Evolutionary conservation across 2,329 filamentous ascomycete genomes (phyloP).

Genomic region (Curvularia eragrostidis): DNA sequence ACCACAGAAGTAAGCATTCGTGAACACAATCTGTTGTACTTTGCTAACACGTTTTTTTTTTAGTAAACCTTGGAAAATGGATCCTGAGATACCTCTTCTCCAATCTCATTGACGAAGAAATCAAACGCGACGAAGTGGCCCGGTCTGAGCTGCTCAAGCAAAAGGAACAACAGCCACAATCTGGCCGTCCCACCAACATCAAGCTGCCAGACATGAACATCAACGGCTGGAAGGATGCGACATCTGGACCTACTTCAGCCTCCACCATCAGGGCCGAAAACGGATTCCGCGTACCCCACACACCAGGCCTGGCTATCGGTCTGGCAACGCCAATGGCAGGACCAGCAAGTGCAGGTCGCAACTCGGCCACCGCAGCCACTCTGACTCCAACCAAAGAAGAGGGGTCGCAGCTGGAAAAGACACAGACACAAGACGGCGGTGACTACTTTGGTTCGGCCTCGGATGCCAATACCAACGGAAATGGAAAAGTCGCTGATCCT

Average conservation of each 20-base stretch:
- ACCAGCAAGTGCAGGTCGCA: conserved; percentile 47
- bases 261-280: conserved; percentile 64
- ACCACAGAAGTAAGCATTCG: conserved; percentile 78
- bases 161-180: conserved; percentile 60
- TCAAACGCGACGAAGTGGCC: conserved; percentile 77
- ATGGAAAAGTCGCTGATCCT: conserved; percentile 33
- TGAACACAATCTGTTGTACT: not conserved
- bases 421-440: conserved; percentile 62
- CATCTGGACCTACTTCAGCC: conserved; percentile 54
- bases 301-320: conserved; percentile 80
- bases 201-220: conserved; percentile 59
- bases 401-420: conserved; percentile 59
- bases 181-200: conserved; percentile 68
- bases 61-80: conserved; percentile 97
- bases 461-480: conserved; percentile 34
- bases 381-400: conserved; percentile 53
- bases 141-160: conserved; percentile 73
- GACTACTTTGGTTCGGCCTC: conserved; percentile 71
- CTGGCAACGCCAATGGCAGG: conserved; percentile 69
- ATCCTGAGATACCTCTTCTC: conserved; percentile 90
- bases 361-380: conserved; percentile 43
- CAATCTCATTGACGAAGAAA: conserved; percentile 87
- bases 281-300: conserved; percentile 65
- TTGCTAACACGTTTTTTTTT: conserved; percentile 5
- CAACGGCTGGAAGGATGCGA: conserved; percentile 53